Base-by-base conservation (phyloP, 129 eudicot species). In the Chrysanthemum makinoi region DNA sequence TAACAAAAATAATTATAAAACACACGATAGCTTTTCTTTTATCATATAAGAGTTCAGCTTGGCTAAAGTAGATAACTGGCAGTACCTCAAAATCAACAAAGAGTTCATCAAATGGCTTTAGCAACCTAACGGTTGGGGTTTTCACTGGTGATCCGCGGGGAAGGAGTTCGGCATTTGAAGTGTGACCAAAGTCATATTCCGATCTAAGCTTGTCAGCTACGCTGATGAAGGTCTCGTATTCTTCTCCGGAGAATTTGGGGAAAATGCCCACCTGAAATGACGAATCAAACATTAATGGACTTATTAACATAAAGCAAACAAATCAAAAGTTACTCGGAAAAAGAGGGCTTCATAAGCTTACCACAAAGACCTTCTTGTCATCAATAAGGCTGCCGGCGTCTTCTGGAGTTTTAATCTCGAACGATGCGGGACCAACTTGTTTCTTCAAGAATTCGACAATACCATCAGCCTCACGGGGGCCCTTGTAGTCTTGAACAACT, bases 401-500 rank as follows among this genome's bases (percentile, higher is more conserved):
- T 24, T 84, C 90, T 1, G 80, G 78, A 15, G 90, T 86, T 73
- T 82, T 84, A 17, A 89, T 82, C 69, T 89, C 93, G 75, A 80
- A 72, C 5, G 96, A 89, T 9, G 96, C 88, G 53, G 96, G 93
- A 61, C 96, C 98, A 46, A 70, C 80, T 78, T 84, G 95, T 66
- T 85, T 88, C 86, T 88, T 89, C 68, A 92, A 66, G 75, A 80
- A 84, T 5, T 78, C 74, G 44, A 86, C 95, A 13, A 92, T 86
- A 35, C 96, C 98, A 74, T 83, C 94, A 68, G 98, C 98, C 30
- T 86, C 95, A n/a, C 96, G 91, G 39, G 96, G 91, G 20, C 96
- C 96, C 39, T 89, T 86, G 80, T 84, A 88, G 6, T 88, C 95
- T 52, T 92, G 89, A 39, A 82, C 72, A 75, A 6, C 46, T 68